A percentile compares a stretch with the other conserved stretches of the same genome.
Evolutionary conservation across 768 basidiomycete genomes (phyloP).

Genomic region (Arthromyces matolae): DNA sequence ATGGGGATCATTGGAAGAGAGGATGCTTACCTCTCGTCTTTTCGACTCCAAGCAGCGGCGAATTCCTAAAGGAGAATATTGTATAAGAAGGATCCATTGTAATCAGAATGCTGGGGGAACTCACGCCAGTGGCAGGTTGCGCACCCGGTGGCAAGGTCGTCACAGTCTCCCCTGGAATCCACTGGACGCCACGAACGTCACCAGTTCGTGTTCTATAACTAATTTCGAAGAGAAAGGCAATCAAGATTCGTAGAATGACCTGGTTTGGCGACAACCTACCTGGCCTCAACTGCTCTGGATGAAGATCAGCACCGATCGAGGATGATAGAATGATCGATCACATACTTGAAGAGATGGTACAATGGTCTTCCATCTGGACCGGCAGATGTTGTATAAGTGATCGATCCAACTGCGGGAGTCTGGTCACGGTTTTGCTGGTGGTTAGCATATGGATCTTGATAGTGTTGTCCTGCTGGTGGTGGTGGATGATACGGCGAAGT

Average conservation of each 20-base stretch:
- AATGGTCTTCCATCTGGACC: conserved; percentile 56
- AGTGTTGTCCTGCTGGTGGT: conserved; percentile 10
- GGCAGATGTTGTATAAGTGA: conserved; percentile 68
- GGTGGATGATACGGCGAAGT: conserved; percentile 26
- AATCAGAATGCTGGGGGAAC: conserved; percentile 20
- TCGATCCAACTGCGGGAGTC: conserved; percentile 56
- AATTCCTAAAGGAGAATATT: conserved; percentile 43
- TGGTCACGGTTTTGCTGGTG: conserved; percentile 25
- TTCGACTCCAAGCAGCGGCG: conserved; percentile 51
- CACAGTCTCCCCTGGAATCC: conserved; percentile 69
- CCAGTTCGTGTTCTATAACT: conserved; percentile 75
- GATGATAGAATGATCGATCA: conserved; percentile 10
- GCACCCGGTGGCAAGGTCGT: conserved; percentile 57
- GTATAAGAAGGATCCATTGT: conserved; percentile 4
- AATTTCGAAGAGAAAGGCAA: conserved; percentile 22
- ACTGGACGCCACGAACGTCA: conserved; percentile 61
- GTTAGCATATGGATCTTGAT: conserved; percentile 12
- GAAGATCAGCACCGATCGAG: conserved; percentile 16
- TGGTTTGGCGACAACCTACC: conserved; percentile 39
- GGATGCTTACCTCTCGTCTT: too few species aligned
- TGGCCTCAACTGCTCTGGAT: conserved; percentile 67
- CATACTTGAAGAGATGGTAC: conserved; percentile 77
- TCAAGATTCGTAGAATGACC: background rate
- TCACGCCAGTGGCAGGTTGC: conserved; percentile 53
- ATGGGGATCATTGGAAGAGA: too few species aligned